Percentiles rank a stretch among this genome's conserved stretches.
Evolutionary conservation across 805 yeast genomes (phyloP).

Genomic region (Danielozyma ontarioensis): DNA sequence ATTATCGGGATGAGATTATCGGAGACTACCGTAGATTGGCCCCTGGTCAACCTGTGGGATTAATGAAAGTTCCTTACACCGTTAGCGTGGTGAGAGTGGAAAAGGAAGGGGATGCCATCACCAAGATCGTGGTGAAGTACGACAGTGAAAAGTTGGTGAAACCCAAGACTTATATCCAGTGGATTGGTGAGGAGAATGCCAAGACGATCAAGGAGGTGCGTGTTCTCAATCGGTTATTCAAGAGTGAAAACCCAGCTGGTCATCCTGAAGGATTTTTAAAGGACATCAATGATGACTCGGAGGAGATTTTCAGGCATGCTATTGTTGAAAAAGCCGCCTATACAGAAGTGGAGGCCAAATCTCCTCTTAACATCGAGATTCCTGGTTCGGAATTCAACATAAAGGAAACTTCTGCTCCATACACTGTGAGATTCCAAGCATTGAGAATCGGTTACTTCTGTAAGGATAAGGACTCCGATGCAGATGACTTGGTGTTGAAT

Average conservation of each 20-base stretch:
- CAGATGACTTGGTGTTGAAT: constrained; percentile 66
- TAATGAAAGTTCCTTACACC: constrained; percentile 84
- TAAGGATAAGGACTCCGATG: constrained; percentile 70
- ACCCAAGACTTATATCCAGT: constrained; percentile 95
- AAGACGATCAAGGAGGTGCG: constrained; percentile 70
- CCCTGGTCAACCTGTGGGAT: constrained; percentile 91
- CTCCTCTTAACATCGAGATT: constrained; percentile 70
- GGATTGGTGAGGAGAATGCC: constrained; percentile 75
- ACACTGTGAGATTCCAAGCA: constrained; percentile 96
- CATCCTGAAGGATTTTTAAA: constrained; percentile 84
- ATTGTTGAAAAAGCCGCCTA: constrained; percentile 72
- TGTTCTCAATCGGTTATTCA: constrained; percentile 81
- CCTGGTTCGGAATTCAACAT: constrained; percentile 63
- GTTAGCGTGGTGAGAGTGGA: constrained; percentile 67
- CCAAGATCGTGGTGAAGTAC: constrained; percentile 72
- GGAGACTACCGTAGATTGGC: constrained; percentile 88
- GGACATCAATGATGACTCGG: constrained; percentile 79
- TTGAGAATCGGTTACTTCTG: constrained; percentile 95
- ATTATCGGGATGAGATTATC: constrained; percentile 59
- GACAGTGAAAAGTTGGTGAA: constrained; percentile 57
- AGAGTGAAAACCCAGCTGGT: constrained; percentile 84
- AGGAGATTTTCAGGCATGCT: constrained; percentile 58
- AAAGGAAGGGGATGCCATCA: constrained; percentile 47
- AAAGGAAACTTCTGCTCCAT: constrained; percentile 60
- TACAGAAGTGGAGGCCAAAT: constrained; percentile 55